These are phyloP conservation scores for Calonectria crousiana DNA, from an alignment of 2,329 filamentous ascomycete species.

Conservation along the genomic window DNA sequence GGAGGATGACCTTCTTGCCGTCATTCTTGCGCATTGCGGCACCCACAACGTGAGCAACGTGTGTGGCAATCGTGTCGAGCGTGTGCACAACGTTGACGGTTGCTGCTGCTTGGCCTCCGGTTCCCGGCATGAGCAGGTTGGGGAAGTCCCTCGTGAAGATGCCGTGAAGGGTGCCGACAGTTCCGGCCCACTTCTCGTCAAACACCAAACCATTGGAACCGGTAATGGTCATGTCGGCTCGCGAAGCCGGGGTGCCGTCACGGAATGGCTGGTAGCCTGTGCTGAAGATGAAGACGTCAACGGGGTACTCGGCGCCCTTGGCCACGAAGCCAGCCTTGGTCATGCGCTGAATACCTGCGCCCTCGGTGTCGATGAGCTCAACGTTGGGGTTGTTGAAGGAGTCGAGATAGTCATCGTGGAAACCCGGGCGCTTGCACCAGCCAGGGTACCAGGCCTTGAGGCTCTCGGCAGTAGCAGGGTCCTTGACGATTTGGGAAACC, in stretches of 20 bases:
- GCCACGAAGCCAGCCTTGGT: constrained; percentile 8
- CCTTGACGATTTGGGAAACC: constrained; percentile 53
- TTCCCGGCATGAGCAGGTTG: constrained; percentile 64
- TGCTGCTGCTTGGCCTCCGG: constrained; percentile 52
- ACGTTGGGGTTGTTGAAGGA: constrained; percentile 57
- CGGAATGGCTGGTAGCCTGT: constrained; percentile 55
- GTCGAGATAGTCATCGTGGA: constrained; percentile 70
- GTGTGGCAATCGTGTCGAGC: constrained; percentile 52
- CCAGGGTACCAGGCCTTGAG: constrained; percentile 71
- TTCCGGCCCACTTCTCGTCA: constrained; percentile 58
- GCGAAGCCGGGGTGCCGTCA: constrained; percentile 33
- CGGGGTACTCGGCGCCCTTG: background rate
- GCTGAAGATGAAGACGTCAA: constrained; percentile 26
- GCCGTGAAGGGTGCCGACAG: constrained; percentile 65
- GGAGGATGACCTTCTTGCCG: background rate
- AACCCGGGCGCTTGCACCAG: constrained; percentile 74
- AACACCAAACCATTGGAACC: constrained; percentile 60
- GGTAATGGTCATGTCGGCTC: constrained; percentile 44
- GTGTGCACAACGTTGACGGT: constrained; percentile 53
- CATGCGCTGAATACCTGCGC: background rate
- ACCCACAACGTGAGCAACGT: constrained; percentile 56
- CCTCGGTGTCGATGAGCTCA: constrained; percentile 65
- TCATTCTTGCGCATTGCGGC: constrained; percentile 19
- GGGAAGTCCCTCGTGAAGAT: constrained; percentile 62
- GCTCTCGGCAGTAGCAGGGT: constrained; percentile 61